Conservation (phyloP, 2,329 filamentous ascomycete species). For the Stagonosporopsis cucurbitacearum region DNA sequence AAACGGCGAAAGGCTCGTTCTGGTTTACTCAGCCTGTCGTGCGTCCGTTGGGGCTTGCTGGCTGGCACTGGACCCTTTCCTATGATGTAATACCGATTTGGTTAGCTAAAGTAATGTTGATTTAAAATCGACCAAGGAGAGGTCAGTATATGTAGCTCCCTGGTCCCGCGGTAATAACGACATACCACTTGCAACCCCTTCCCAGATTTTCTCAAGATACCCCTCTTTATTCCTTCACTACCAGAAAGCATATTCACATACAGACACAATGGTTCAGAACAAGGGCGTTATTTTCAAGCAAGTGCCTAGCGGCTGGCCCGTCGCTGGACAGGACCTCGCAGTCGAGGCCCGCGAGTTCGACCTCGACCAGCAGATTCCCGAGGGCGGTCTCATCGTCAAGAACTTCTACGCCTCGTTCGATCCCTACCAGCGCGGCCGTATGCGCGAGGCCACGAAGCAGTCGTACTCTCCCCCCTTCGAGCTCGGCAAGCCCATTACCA, state of each 20-base stretch:
- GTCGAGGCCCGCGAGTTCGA: conserved; percentile 75
- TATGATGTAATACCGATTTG: conserved; percentile 16
- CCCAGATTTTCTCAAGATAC: not conserved
- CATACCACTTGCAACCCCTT: not conserved
- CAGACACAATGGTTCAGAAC: conserved; percentile 64
- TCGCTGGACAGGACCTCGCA: conserved; percentile 72
- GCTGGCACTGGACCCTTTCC: conserved; percentile 5
- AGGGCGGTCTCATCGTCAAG: conserved; percentile 72
- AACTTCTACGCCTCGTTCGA: conserved; percentile 79
- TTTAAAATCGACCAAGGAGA: not conserved
- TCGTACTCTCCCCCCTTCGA: conserved; percentile 72
- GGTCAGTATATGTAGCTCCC: conserved; percentile 13
- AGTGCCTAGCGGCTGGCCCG: conserved; percentile 69
- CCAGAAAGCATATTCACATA: not conserved
- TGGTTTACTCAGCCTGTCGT: conserved; percentile 5
- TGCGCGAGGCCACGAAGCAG: conserved; percentile 69
- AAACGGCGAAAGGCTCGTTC: conserved; percentile 12
- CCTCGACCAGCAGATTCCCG: conserved; percentile 61
- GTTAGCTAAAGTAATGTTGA: conserved; percentile 4
- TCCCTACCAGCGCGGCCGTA: conserved; percentile 82
- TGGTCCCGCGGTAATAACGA: not conserved
- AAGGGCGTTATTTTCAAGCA: conserved; percentile 78
- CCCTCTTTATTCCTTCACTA: conserved; percentile 5
- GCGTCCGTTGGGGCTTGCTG: conserved; percentile 1
- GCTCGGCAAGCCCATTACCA: conserved; percentile 69